Conservation (phyloP, 75 land plant genomes). For the Chamaecyparis obtusa region DNA sequence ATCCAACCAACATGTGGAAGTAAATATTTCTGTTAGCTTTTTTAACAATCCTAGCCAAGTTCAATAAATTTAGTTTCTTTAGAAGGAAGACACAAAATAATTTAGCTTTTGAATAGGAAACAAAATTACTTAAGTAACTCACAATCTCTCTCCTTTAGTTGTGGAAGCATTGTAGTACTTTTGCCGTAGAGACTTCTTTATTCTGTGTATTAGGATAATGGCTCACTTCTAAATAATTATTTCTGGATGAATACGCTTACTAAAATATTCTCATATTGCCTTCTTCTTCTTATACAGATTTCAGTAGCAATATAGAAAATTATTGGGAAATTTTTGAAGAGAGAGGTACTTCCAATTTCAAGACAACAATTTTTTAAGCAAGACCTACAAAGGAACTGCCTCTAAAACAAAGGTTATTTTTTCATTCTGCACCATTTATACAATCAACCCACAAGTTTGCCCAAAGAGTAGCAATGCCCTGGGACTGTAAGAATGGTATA, state of each 20-base stretch:
- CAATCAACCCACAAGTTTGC: neutral
- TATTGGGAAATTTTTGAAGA: neutral
- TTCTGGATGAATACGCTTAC: neutral
- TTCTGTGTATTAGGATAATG: neutral
- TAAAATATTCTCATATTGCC: neutral
- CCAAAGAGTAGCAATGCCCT: neutral
- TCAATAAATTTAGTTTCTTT: neutral
- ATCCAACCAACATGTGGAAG: neutral
- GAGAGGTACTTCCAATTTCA: neutral
- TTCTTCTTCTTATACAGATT: too few relatives aligned
- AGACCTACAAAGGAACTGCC: neutral
- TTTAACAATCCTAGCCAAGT: neutral
- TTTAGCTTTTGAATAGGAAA: neutral
- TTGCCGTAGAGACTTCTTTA: neutral
- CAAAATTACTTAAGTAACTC: neutral
- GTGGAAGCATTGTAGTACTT: neutral
- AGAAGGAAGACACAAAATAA: neutral
- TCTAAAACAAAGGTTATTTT: neutral
- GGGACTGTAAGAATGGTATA: neutral
- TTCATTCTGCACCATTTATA: neutral
- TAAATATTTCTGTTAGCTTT: neutral
- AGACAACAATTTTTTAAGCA: neutral
- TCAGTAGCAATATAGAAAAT: conserved; percentile 1
- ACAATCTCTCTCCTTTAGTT: neutral
- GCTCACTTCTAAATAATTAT: neutral